Base-by-base conservation (phyloP, 768 basidiomycete genomes). In the Rhodosporidiobolus odoratus region DNA sequence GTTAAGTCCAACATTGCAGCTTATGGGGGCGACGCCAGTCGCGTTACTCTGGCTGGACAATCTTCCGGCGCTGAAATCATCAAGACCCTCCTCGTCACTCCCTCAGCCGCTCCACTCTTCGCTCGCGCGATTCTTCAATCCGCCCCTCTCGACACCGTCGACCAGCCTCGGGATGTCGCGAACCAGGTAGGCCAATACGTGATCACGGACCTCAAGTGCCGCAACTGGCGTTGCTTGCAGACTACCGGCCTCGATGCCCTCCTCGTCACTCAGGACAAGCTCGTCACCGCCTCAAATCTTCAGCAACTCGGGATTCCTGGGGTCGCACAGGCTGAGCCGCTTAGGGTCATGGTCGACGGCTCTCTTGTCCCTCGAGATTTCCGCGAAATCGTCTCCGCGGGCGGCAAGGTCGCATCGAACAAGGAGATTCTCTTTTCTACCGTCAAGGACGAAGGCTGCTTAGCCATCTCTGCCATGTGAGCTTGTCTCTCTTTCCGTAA, bases 121-220 rank as follows among this genome's bases (percentile, higher is more conserved):
- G 82, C 84, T 66, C 88, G 85, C 61, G 89, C 87, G 0, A 91
- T 92, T 66, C 77, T 93, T 27, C 91, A 94, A 63, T 92, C 90
- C 0, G 92, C 93, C 76, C 89, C 92, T 4, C 89, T 93, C 86
- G 58, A 72, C 47, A 78, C 76, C 54, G 76, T 73, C 48, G 75
- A 76, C 32, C 75, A 73, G 35, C n/a, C 72, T 0, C 27, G 53
- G 7, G 12, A 68, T 3, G 53, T 70, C 17, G 65, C 57, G 15
- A 43, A 66, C 62, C 23, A 8, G 1, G 43, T 75, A 35, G 71
- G 68, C 3, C 3, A 45, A 25, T 4, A 6, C 25, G 13, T 34
- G 9, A 9, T 35, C 34, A 4, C 16, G 13, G 8, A 32, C 58
- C 78, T 85, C 43, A 77, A 78, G 48, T 88, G 75, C 69, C 16